These are phyloP conservation scores for Psilocybe cubensis DNA, from an alignment of 768 basidiomycete species.

Conservation along the genomic window DNA sequence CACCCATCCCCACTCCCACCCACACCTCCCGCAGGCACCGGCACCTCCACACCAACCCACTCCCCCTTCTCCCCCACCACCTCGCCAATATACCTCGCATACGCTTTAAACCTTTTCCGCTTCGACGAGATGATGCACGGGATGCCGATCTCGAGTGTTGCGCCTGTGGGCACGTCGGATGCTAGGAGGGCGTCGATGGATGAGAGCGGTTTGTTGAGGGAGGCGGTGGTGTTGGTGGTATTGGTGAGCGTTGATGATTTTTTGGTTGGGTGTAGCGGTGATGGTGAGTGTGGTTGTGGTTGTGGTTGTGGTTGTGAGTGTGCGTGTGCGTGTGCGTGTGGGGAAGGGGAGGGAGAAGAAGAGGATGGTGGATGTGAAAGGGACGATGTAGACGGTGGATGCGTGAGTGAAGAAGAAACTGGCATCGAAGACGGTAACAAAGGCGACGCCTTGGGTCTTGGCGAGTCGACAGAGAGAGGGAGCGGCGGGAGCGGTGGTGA, in stretches of 20 bases:
- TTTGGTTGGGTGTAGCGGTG: too few relatives aligned
- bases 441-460: too few relatives aligned
- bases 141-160: slow-evolving; percentile 83
- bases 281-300: neutral
- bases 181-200: slow-evolving; percentile 11
- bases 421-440: too few relatives aligned
- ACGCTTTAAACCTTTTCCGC: slow-evolving; percentile 82
- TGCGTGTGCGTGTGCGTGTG: too few relatives aligned
- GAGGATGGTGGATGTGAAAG: neutral
- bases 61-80: slow-evolving; percentile 80
- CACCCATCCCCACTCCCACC: slow-evolving; percentile 55
- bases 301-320: neutral
- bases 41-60: slow-evolving; percentile 93
- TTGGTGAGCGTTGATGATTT: too few relatives aligned
- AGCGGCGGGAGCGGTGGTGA: too few relatives aligned
- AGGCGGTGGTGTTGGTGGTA: too few relatives aligned
- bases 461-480: too few relatives aligned
- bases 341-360: neutral
- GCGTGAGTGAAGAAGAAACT: too few relatives aligned
- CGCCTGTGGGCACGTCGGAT: slow-evolving; percentile 50
- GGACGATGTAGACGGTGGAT: neutral
- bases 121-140: slow-evolving; percentile 89
- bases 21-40: slow-evolving; percentile 55
- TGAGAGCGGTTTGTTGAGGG: neutral
- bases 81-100: slow-evolving; percentile 87